Evolutionary conservation across 805 yeast species (phyloP).

Genomic region (Candida khao-thaluensis): DNA sequence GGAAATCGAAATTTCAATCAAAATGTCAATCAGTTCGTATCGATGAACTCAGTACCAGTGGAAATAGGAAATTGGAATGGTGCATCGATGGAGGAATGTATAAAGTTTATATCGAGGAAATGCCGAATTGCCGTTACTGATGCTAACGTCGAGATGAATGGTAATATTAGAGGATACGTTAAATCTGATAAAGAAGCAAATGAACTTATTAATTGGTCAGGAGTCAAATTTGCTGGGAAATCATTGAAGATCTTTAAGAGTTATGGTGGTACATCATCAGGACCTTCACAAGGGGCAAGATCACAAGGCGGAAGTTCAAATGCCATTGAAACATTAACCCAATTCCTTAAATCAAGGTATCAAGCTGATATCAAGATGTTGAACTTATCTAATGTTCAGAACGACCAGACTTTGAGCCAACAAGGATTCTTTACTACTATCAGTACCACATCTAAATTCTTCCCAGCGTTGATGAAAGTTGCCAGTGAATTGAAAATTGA

Average conservation of each 20-base stretch:
- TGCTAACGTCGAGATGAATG: slow-evolving; percentile 50
- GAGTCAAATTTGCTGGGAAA: slow-evolving; percentile 81
- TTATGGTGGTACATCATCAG: slow-evolving; percentile 11
- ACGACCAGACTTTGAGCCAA: slow-evolving; percentile 57
- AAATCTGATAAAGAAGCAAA: slow-evolving; percentile 54
- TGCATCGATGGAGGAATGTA: slow-evolving; percentile 66
- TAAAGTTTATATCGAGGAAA: slow-evolving; percentile 68
- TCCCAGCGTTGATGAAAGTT: slow-evolving; percentile 83
- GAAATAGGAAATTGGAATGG: slow-evolving; percentile 82
- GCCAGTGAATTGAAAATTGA: slow-evolving; percentile 56
- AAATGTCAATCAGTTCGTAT: slow-evolving; percentile 27
- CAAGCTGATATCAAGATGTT: slow-evolving; percentile 63
- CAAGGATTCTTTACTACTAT: slow-evolving; percentile 65
- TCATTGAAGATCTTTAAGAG: slow-evolving; percentile 52
- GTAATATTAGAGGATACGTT: slow-evolving; percentile 60
- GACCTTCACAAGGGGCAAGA: not conserved
- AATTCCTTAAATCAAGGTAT: slow-evolving; percentile 66
- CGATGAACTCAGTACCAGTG: slow-evolving; percentile 44
- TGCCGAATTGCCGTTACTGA: slow-evolving; percentile 55
- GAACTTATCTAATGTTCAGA: slow-evolving; percentile 62
- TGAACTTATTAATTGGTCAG: slow-evolving; percentile 59
- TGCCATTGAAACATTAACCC: slow-evolving; percentile 61
- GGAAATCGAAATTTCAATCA: slow-evolving; percentile 19
- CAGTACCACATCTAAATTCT: slow-evolving; percentile 73
- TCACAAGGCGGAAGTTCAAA: slow-evolving; percentile 32